Conservation (phyloP, 208 protist species). For the Leishmania guyanensis region DNA sequence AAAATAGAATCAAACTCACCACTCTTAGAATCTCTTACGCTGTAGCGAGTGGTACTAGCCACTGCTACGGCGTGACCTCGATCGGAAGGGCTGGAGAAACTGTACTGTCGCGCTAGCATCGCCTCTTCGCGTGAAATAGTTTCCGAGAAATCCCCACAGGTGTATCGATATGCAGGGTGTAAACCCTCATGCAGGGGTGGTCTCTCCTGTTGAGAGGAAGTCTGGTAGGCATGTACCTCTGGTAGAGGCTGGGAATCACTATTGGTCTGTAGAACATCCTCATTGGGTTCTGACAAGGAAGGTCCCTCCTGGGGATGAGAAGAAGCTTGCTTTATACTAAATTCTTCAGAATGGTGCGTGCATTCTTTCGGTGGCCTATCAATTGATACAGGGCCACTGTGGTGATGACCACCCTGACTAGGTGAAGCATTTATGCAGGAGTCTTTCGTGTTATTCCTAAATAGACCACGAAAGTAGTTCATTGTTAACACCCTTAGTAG, state of each 20-base stretch:
- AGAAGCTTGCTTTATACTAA: neutral
- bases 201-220: neutral
- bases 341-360: neutral
- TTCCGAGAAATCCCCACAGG: conserved; percentile 23
- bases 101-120: conserved; percentile 34
- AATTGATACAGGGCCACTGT: conserved; percentile 3
- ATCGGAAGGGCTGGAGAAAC: conserved; percentile 24
- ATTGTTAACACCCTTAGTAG: conserved; percentile 7
- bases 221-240: neutral
- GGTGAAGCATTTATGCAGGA: conserved; percentile 3
- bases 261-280: conserved; percentile 13
- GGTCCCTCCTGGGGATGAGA: neutral
- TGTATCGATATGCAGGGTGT: conserved; percentile 30
- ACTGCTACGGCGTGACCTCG: conserved; percentile 11
- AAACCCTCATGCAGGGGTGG: neutral
- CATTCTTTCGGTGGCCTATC: neutral
- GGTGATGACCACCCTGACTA: conserved; percentile 2
- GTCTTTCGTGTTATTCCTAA: conserved; percentile 28
- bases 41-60: conserved; percentile 12
- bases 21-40: conserved; percentile 1
- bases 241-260: neutral
- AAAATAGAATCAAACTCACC: conserved; percentile 30
- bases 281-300: conserved; percentile 9
- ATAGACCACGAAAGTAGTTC: conserved; percentile 25
- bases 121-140: conserved; percentile 30